Evolutionary conservation across 371 early-diverging fungal species (phyloP), one percentile per base, ranked within the genome.

Genomic region (Encephalitozoon cuniculi): DNA sequence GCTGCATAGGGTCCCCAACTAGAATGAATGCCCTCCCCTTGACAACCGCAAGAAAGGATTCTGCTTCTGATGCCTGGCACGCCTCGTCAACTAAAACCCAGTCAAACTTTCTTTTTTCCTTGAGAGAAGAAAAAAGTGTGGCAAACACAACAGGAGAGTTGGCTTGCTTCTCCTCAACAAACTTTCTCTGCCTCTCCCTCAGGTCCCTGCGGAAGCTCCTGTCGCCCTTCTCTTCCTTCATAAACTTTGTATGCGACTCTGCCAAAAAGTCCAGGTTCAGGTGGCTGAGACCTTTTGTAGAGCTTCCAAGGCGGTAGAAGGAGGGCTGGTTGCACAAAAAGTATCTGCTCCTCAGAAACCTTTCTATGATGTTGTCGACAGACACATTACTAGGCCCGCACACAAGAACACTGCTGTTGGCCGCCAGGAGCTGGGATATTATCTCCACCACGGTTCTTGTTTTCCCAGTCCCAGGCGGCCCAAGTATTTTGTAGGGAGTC

Each of bases 1-100:
- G 87, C 84, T 96, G 97, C 75, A 93, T 90, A 0, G 95, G 94
- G 86, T 96, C 95, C 59, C 96, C 96, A n/a, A 95, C 94, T 11
- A 96, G 85, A 53, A 97, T 88, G 76, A 92, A 90, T 40, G 89
- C 88, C 44, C 88, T 87, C 34, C 90, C 89, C 77, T 90, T 90
- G 25, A 12, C 89, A 8, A 96, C 79, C 12, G 95, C 94, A 79
- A 94, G 94, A 80, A 95, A 90, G 2, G 94, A 89, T 51, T 90
- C 89, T 25, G 93, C 85, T 81, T 97, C 97, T 21, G 93, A 89
- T 0, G 93, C 88, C 80, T 97, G 98, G 39, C 94, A 93, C 0
- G 96, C 96, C 84, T 97, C 98, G 82, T 97, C 97, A 74, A 96
- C 92, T 34, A 96, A 86, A 0, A 93, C 90, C 0, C 89, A 89